Evolutionary conservation across 2,329 filamentous ascomycete species (phyloP).

Genomic region (Acarospora socialis): DNA sequence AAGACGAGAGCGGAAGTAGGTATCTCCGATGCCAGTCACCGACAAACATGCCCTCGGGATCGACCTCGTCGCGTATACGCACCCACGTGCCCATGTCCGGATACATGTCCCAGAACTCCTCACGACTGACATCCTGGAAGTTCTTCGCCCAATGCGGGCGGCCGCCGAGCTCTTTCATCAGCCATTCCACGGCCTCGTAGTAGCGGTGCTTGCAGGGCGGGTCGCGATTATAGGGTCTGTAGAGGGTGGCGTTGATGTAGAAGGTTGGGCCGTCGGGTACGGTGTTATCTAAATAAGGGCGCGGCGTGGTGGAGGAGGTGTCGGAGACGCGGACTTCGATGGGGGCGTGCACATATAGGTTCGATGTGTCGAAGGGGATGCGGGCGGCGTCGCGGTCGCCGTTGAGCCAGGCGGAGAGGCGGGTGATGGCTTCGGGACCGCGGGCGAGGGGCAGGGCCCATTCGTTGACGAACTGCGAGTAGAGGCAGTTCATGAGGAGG

Average conservation of each 20-base stretch:
- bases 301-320: conserved; percentile 38
- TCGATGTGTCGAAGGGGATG: conserved; percentile 70
- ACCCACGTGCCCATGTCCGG: conserved; percentile 56
- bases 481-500: conserved; percentile 90
- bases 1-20: conserved; percentile 33
- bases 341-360: conserved; percentile 74
- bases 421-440: conserved; percentile 72
- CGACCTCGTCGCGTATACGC: conserved; percentile 51
- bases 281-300: conserved; percentile 62
- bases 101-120: conserved; percentile 54
- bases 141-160: conserved; percentile 91
- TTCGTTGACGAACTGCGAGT: conserved; percentile 97
- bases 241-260: conserved; percentile 82
- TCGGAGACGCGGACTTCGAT: conserved; percentile 81
- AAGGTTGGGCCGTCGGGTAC: conserved; percentile 54
- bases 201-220: conserved; percentile 64
- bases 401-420: conserved; percentile 77
- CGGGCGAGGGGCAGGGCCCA: conserved; percentile 82
- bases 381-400: conserved; percentile 53
- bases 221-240: conserved; percentile 64
- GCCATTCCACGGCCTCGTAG: conserved; percentile 79
- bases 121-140: conserved; percentile 46
- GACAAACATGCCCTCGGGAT: conserved; percentile 75
- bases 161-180: conserved; percentile 74
- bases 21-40: conserved; percentile 77